phyloP scores from a whole-genome alignment of 176 grass and related monocot genomes.

The Eleusine coracana region DNA sequence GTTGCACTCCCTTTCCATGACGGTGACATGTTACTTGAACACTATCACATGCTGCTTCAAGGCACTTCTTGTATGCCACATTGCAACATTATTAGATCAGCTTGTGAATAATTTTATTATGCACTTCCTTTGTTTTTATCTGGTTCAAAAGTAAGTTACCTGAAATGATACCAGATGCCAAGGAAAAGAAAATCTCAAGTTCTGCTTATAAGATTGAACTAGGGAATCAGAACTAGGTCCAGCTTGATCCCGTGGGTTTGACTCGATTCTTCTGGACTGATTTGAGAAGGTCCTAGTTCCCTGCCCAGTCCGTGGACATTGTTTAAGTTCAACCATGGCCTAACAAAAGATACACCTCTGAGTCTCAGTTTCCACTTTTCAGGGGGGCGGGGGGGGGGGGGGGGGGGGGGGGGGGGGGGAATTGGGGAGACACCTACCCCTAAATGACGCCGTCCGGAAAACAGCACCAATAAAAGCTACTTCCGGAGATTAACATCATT shows the following conservation, averaged over 20 bases:
- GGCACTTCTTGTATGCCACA: slow-evolving; percentile 37
- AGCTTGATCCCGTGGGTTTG: background rate
- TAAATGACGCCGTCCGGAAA: too few species aligned
- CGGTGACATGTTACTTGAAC: slow-evolving; percentile 39
- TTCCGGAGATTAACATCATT: too few species aligned
- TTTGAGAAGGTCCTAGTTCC: background rate
- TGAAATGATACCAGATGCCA: background rate
- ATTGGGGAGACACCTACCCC: too few species aligned
- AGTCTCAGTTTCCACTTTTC: background rate
- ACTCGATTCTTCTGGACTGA: background rate
- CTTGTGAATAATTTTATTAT: slow-evolving; percentile 19
- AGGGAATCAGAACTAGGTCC: background rate
- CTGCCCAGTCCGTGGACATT: background rate
- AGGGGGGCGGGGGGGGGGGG: too few species aligned
- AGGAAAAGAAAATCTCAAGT: background rate
- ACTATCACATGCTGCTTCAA: slow-evolving; percentile 36
- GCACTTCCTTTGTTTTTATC: background rate
- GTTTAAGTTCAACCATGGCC: too few species aligned
- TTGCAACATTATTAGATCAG: slow-evolving; percentile 32
- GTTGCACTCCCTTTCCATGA: slow-evolving; percentile 34
- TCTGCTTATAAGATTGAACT: background rate
- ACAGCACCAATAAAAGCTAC: too few species aligned
- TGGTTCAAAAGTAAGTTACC: too few species aligned
- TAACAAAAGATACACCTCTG: too few species aligned
- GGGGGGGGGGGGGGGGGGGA: too few species aligned